Base-by-base conservation (phyloP, 108 stramenopile species). In the Parietichytrium sp. region DNA sequence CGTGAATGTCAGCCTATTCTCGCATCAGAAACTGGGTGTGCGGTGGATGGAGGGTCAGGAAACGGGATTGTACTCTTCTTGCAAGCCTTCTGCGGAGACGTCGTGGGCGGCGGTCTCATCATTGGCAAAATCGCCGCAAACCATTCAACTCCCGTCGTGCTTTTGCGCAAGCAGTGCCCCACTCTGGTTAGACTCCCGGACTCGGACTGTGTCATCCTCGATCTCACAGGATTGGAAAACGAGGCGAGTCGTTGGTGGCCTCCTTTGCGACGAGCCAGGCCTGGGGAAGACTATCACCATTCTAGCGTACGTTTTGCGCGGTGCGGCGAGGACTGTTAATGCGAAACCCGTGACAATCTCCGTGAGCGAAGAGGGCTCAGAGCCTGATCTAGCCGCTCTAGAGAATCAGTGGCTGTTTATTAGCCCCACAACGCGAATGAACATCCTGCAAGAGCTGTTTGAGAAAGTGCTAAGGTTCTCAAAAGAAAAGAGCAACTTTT, bases 241-340 rank as follows among this genome's bases (percentile, higher is more conserved):
- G 23, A 29, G 23, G 54, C 23, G 26, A 55, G 82, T 89, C 7
- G 10, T 86, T 36, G 89, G 89, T 13, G 89, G 89, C 0, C 47
- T 90, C 49, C 86, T 90, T 29, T 87, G 84, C 54, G 89, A 90
- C 80, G 88, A 89, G 87, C 89, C 89, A 4, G 89, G 89, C n/a
- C 80, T 89, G 48, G 89, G 89, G 16, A 90, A 90, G 85, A 90
- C 89, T 25, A 81, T 90, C 45, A 89, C 89, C 25, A 79, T 85
- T 33, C 38, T 90, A 27, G 88, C 88, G 27, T 79, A 87, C 31
- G 29, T 90, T 29, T 54, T 87, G 20, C 81, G 83, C 47, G 87
- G 50, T 7, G 81, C 54, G 13, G 80, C n/a, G n/a, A n/a, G n/a
- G n/a, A n/a, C n/a, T n/a, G n/a, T n/a, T n/a, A n/a, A n/a, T n/a